A percentile compares a stretch with the other conserved stretches of the same genome.
Conservation (phyloP, 768 basidiomycete genomes). For the Psilocybe sp. region DNA sequence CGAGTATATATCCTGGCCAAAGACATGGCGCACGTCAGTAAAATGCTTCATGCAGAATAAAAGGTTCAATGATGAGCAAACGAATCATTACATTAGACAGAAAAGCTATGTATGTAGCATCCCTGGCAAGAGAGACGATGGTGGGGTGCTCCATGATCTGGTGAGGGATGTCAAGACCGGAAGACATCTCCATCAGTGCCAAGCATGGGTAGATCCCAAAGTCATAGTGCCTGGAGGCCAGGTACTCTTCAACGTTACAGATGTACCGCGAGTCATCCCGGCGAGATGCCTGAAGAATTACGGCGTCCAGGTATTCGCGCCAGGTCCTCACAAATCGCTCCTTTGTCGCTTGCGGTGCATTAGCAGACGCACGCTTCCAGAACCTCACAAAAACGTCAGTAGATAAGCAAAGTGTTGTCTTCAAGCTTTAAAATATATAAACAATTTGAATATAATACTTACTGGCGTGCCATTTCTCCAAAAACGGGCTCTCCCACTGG, state of each 20-base stretch:
- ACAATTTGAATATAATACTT: background rate
- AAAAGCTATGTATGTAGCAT: background rate
- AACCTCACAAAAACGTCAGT: background rate
- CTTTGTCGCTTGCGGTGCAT: constrained; percentile 1
- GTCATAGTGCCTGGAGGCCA: constrained; percentile 1
- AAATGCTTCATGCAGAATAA: too few species aligned
- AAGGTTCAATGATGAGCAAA: too few species aligned
- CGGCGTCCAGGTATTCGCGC: constrained; percentile 1
- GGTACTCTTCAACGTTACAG: constrained; percentile 7
- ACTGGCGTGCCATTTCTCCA: constrained; percentile 1
- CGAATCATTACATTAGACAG: constrained; percentile 3
- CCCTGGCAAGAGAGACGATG: background rate
- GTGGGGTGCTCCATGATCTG: constrained; percentile 1
- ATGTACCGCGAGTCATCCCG: constrained; percentile 4
- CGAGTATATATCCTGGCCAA: constrained; percentile 3
- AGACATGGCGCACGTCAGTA: background rate
- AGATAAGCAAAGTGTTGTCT: too few species aligned
- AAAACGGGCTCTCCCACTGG: background rate
- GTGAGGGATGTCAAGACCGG: constrained; percentile 1
- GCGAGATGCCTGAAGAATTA: constrained; percentile 3
- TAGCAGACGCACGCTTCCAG: constrained; percentile 3
- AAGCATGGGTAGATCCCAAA: background rate
- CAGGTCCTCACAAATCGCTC: constrained; percentile 3
- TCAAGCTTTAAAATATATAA: too few species aligned
- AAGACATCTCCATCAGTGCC: constrained; percentile 1